These are phyloP conservation scores for Aspergillus aculeatinus DNA, from an alignment of 2,329 filamentous ascomycete species.

Conservation along the genomic window DNA sequence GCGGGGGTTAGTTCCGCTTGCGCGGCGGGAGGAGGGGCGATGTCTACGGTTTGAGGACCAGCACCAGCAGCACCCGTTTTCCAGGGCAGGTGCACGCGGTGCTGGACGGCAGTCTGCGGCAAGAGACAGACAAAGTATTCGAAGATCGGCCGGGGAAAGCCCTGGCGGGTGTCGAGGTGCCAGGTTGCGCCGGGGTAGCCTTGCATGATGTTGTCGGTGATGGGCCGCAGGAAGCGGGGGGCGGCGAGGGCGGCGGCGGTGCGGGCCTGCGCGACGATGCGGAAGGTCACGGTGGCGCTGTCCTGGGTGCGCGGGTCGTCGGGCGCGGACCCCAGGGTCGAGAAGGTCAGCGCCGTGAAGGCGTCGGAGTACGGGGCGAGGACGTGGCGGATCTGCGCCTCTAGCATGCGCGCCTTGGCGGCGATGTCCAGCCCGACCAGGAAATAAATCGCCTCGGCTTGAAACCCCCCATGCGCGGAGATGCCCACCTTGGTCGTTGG, in stretches of 20 bases:
- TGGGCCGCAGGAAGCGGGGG: slow-evolving; percentile 35
- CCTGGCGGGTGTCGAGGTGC: slow-evolving; percentile 34
- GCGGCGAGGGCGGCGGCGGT: slow-evolving; percentile 37
- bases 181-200: slow-evolving; percentile 41
- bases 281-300: slow-evolving; percentile 43
- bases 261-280: slow-evolving; percentile 49
- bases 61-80: slow-evolving; percentile 1
- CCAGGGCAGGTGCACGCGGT: slow-evolving; percentile 29
- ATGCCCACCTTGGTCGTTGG: slow-evolving; percentile 53
- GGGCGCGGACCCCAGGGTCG: slow-evolving; percentile 29
- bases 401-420: slow-evolving; percentile 49
- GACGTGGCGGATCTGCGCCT: slow-evolving; percentile 44
- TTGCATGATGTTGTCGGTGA: slow-evolving; percentile 44
- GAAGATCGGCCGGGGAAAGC: slow-evolving; percentile 37
- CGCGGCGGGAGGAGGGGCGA: slow-evolving; percentile 16
- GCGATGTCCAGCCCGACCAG: slow-evolving; percentile 47
- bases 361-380: slow-evolving; percentile 35
- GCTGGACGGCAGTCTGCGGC: slow-evolving; percentile 25
- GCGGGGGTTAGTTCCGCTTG: slow-evolving; percentile 17
- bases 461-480: slow-evolving; percentile 48
- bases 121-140: slow-evolving; percentile 33
- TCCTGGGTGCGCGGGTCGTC: slow-evolving; percentile 43
- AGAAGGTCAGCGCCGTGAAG: slow-evolving; percentile 33
- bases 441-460: slow-evolving; percentile 49
- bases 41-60: slow-evolving; percentile 13